Percentiles rank a stretch among this genome's conserved stretches.
Conservation (phyloP, 768 basidiomycete species). For the Fistulinella prunicolor region DNA sequence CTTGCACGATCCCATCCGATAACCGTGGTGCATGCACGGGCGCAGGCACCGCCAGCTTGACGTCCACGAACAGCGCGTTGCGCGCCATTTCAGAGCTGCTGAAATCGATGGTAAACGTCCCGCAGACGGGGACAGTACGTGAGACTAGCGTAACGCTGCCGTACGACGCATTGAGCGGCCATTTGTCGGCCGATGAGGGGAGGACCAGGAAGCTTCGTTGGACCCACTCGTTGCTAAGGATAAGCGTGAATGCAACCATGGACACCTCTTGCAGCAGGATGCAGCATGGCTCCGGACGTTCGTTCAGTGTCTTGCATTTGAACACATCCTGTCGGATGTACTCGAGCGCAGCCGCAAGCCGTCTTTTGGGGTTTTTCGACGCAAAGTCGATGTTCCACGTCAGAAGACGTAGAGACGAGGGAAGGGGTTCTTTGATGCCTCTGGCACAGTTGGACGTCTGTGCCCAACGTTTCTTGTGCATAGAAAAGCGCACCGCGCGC, state of each 20-base stretch:
- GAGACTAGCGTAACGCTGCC: slow-evolving; percentile 74
- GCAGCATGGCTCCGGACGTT: slow-evolving; percentile 54
- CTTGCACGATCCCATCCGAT: slow-evolving; percentile 39
- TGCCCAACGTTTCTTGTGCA: slow-evolving; percentile 32
- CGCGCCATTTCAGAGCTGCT: slow-evolving; percentile 49
- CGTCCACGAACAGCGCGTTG: slow-evolving; percentile 55
- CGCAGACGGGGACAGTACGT: slow-evolving; percentile 47
- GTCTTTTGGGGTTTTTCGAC: slow-evolving; percentile 35
- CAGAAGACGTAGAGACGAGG: slow-evolving; percentile 51
- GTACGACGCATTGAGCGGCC: slow-evolving; percentile 49
- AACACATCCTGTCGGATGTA: slow-evolving; percentile 57
- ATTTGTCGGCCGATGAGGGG: slow-evolving; percentile 52
- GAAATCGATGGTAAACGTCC: slow-evolving; percentile 51
- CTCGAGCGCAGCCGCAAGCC: slow-evolving; percentile 48
- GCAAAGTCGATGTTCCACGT: slow-evolving; percentile 72
- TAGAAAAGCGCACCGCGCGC: slow-evolving; percentile 32
- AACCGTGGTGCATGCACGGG: slow-evolving; percentile 30
- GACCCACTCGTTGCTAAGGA: slow-evolving; percentile 63
- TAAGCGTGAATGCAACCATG: slow-evolving; percentile 38
- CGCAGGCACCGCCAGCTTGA: slow-evolving; percentile 42
- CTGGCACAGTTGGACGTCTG: slow-evolving; percentile 35
- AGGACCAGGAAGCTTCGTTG: slow-evolving; percentile 55
- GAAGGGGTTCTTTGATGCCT: slow-evolving; percentile 35
- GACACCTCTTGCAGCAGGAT: slow-evolving; percentile 73
- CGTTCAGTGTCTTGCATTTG: slow-evolving; percentile 37